Percentiles rank a stretch among this genome's conserved stretches.
These are phyloP conservation scores for Pleurostoma richardsiae DNA, from an alignment of 2,329 filamentous ascomycete genomes.

Conservation along the genomic window DNA sequence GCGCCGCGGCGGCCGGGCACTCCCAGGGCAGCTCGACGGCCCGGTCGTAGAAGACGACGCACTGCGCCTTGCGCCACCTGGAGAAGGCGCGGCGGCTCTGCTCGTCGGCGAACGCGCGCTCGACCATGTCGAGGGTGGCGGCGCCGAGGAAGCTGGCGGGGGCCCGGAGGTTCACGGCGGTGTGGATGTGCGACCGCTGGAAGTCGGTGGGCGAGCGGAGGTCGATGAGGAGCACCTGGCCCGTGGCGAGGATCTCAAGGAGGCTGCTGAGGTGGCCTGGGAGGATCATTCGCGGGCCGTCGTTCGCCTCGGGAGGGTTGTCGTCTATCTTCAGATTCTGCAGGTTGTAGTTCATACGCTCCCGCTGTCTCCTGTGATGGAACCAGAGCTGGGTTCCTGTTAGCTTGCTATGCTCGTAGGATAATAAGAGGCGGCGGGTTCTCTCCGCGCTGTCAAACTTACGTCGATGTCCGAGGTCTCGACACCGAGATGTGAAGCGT, in stretches of 20 bases:
- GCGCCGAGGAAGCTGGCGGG: constrained; percentile 42
- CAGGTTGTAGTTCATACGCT: constrained; percentile 37
- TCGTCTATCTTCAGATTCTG: constrained; percentile 37
- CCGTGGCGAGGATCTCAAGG: constrained; percentile 42
- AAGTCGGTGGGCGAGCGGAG: constrained; percentile 41
- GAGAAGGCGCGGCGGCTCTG: constrained; percentile 39
- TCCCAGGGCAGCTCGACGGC: constrained; percentile 44
- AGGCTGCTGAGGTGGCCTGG: constrained; percentile 45
- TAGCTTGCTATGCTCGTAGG: constrained; percentile 3
- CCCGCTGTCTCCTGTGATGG: constrained; percentile 45
- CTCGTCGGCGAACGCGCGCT: constrained; percentile 43
- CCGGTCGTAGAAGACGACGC: constrained; percentile 48
- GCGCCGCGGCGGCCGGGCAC: constrained; percentile 39
- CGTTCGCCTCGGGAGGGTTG: constrained; percentile 18
- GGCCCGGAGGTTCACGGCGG: constrained; percentile 45
- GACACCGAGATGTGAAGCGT: constrained; percentile 49
- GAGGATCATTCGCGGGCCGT: constrained; percentile 41
- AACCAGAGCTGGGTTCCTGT: constrained; percentile 38
- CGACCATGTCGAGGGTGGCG: constrained; percentile 45
- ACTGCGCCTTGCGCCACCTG: constrained; percentile 39
- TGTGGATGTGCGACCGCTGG: constrained; percentile 44
- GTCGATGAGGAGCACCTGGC: constrained; percentile 43
- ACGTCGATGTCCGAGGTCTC: constrained; percentile 46
- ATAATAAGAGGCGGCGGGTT: no score
- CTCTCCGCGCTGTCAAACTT: constrained; percentile 9